Percentiles rank a stretch among this genome's conserved stretches.
Evolutionary conservation across 352 stramenopile species (phyloP).

Genomic region (Phytophthora palmivora): DNA sequence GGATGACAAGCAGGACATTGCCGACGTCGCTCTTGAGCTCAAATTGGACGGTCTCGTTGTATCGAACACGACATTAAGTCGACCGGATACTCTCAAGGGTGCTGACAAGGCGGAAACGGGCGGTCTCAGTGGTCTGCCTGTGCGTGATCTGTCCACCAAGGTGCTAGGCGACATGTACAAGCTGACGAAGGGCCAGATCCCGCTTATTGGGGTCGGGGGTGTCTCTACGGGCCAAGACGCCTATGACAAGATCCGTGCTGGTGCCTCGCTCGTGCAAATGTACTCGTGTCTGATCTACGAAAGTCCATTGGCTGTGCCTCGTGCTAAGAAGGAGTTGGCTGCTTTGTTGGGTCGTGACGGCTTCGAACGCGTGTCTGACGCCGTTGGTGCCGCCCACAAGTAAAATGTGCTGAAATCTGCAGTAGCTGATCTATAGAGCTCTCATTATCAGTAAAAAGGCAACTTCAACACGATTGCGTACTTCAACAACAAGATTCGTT

Average conservation of each 20-base stretch:
- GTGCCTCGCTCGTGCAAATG: constrained; percentile 95
- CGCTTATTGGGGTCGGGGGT: constrained; percentile 96
- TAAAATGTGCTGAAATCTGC: constrained; percentile 20
- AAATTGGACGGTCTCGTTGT: constrained; percentile 97
- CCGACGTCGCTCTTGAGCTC: constrained; percentile 85
- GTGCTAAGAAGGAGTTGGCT: constrained; percentile 91
- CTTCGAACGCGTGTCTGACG: constrained; percentile 82
- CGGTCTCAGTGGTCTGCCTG: constrained; percentile 95
- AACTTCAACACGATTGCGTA: constrained; percentile 6
- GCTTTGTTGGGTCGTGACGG: constrained; percentile 85
- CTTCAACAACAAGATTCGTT: too few relatives aligned
- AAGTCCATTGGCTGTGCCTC: constrained; percentile 85
- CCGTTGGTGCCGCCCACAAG: constrained; percentile 86
- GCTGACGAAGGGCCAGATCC: constrained; percentile 93
- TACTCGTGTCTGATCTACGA: constrained; percentile 95
- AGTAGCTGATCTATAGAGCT: neutral
- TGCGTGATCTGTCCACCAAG: constrained; percentile 94
- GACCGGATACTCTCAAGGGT: constrained; percentile 84
- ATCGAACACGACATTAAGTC: constrained; percentile 96
- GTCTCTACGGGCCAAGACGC: constrained; percentile 93
- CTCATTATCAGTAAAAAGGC: neutral
- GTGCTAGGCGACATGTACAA: constrained; percentile 96
- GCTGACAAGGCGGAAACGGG: constrained; percentile 86
- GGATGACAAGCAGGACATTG: constrained; percentile 96
- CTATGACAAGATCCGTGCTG: constrained; percentile 98